Conservation (phyloP, 441 rosid genomes). For the Flueggea neowawraea region DNA sequence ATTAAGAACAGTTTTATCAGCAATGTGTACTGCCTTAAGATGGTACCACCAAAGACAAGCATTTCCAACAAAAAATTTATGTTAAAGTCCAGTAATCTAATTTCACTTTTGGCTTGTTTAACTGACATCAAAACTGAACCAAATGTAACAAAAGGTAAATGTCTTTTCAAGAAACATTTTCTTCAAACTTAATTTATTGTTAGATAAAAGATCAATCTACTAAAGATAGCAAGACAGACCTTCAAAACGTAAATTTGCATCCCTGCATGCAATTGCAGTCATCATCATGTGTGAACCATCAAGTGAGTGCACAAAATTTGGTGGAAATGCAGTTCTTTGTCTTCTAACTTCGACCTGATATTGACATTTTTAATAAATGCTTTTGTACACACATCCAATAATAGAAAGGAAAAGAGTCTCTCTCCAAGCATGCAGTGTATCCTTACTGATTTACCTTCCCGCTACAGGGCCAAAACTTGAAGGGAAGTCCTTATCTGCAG, state of each 20-base stretch:
- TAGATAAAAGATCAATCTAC: constrained; percentile 1
- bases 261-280: constrained; percentile 96
- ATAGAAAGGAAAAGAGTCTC: constrained; percentile 5
- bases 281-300: constrained; percentile 99
- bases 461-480: constrained; percentile 83
- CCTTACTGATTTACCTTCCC: constrained; percentile 81
- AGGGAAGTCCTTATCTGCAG: constrained; percentile 92
- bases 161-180: too few species aligned
- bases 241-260: constrained; percentile 84
- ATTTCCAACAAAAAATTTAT: too few species aligned
- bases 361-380: constrained; percentile 3
- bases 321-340: constrained; percentile 97
- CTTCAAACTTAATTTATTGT: too few species aligned
- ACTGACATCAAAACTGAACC: too few species aligned
- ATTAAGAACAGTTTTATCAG: too few species aligned
- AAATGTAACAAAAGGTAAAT: too few species aligned
- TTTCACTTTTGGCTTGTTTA: too few species aligned
- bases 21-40: too few species aligned
- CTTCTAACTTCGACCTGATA: constrained; percentile 72
- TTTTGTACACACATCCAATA: constrained; percentile 3
- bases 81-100: too few species aligned
- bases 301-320: constrained; percentile 93
- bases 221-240: constrained; percentile 37
- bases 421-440: constrained; percentile 12
- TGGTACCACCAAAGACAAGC: too few species aligned